Evolutionary conservation across 2,329 filamentous ascomycete genomes (phyloP).

Genomic region (Furcasterigmium sp.): DNA sequence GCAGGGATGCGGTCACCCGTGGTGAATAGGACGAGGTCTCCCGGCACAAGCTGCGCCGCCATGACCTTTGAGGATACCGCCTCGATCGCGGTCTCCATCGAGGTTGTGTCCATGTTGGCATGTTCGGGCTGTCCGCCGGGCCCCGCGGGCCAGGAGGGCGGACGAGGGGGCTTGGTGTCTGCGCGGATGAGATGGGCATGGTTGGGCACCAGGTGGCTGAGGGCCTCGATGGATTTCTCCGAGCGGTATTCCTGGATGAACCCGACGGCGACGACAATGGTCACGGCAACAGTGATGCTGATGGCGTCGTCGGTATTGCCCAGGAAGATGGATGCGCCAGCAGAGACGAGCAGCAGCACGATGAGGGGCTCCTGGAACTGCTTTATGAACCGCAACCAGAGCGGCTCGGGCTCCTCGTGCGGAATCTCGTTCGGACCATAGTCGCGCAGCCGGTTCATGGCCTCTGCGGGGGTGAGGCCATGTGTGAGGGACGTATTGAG

Average conservation of each 20-base stretch:
- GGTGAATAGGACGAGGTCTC: conserved; percentile 88
- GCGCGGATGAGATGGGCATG: conserved; percentile 89
- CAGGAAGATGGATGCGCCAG: conserved; percentile 80
- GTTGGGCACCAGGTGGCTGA: conserved; percentile 91
- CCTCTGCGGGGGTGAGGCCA: conserved; percentile 77
- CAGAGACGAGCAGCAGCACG: conserved; percentile 82
- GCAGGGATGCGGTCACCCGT: conserved; percentile 96
- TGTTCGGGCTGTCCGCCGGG: conserved; percentile 42
- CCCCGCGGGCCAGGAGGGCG: conserved; percentile 43
- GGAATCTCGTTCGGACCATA: conserved; percentile 93
- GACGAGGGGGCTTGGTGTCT: conserved; percentile 24
- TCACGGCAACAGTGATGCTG: conserved; percentile 92
- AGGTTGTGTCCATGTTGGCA: conserved; percentile 46
- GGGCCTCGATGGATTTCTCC: conserved; percentile 92
- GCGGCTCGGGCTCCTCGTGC: conserved; percentile 84
- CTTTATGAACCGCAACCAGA: conserved; percentile 93
- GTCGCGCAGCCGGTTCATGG: conserved; percentile 69
- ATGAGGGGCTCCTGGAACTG: conserved; percentile 97
- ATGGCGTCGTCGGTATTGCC: conserved; percentile 93
- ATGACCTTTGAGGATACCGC: conserved; percentile 78
- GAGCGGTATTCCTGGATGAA: conserved; percentile 98
- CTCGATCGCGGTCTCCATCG: conserved; percentile 60
- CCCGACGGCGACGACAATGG: conserved; percentile 92
- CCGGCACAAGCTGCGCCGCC: conserved; percentile 81
- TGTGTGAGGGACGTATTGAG: conserved; percentile 78